Conservation (phyloP, 2,329 filamentous ascomycete genomes). For the Sclerotinia nivalis region DNA sequence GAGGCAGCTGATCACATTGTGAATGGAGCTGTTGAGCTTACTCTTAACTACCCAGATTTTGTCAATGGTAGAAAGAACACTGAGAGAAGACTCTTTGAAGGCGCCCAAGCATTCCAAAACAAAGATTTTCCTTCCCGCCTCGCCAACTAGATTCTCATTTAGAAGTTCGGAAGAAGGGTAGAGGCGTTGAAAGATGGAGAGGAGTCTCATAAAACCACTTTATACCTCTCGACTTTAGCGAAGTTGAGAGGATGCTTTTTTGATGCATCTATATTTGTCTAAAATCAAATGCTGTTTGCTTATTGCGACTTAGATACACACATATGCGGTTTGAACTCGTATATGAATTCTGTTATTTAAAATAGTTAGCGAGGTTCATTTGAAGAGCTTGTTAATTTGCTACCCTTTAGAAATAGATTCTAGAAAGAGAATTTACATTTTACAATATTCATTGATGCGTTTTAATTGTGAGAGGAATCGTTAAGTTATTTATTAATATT, state of each 20-base stretch:
- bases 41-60: conserved; percentile 78
- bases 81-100: conserved; percentile 44
- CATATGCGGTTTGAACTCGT: conserved; percentile 11
- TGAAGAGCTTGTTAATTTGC: conserved; percentile 14
- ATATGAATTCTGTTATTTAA: conserved; percentile 9
- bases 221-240: not conserved
- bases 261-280: conserved; percentile 17
- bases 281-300: conserved; percentile 13
- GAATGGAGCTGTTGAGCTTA: conserved; percentile 71
- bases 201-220: not conserved
- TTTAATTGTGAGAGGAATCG: fast-evolving
- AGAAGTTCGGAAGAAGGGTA: not conserved
- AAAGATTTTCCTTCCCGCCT: conserved; percentile 32
- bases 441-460: not conserved
- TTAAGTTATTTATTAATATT: not conserved
- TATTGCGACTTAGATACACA: conserved; percentile 24
- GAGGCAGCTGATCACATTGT: conserved; percentile 73
- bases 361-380: conserved; percentile 21
- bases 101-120: conserved; percentile 40
- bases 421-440: not conserved
- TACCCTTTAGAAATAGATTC: conserved; percentile 9
- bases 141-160: conserved; percentile 3
- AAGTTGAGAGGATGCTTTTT: not conserved
- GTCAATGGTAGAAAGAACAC: conserved; percentile 57
- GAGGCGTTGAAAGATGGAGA: not conserved